Base-by-base conservation (phyloP, 805 yeast genomes). In the Hanseniaspora guilliermondii region DNA sequence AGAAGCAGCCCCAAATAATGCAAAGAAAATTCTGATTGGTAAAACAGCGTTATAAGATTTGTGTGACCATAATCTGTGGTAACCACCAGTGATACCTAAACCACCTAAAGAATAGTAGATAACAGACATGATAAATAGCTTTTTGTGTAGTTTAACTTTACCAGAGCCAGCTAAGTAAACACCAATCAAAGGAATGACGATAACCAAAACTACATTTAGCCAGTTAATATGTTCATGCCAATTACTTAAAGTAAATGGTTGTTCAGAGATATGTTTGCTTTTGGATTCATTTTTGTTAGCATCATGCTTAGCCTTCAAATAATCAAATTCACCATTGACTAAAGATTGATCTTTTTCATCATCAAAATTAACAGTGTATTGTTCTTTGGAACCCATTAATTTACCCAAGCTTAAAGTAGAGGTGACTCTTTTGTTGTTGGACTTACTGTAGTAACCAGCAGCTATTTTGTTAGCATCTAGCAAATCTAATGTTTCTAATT, bases 381-480 rank as follows among this genome's bases (percentile, higher is more conserved):
- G 74, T 41, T 78, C 76, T 65, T 84, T 83, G 49, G 91, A 82
- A 37, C 94, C 94, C 94, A 85, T 85, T 62, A 85, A 70, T 48
- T 72, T 72, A 40, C 93, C 93, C 49, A 88, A 84, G 19, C 88
- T 85, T 55, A 88, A 88, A 47, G 84, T 91, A 50, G 84, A 79
- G 68, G 91, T 76, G 52, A 79, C 80, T 55, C 74, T 73, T 62
- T 78, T 76, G 65, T 80, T 83, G 72, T 84, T 79, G 53, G 86
- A 78, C 22, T 33, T 25, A 11, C 49, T 36, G 49, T 52, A 52
- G 32, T 33, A 52, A 60, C 94, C 94, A 11, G 93, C 85, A 17
- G 94, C 94, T 58, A 85, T 76, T 47, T 86, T 80, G 67, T 83
- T 85, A 57, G 88, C 87, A 53, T 77, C 72, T 45, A 80, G 76